A percentile compares a stretch with the other conserved stretches of the same genome.
Conservation (phyloP, 495 filamentous ascomycete genomes). For the Podospora tetraspora region DNA sequence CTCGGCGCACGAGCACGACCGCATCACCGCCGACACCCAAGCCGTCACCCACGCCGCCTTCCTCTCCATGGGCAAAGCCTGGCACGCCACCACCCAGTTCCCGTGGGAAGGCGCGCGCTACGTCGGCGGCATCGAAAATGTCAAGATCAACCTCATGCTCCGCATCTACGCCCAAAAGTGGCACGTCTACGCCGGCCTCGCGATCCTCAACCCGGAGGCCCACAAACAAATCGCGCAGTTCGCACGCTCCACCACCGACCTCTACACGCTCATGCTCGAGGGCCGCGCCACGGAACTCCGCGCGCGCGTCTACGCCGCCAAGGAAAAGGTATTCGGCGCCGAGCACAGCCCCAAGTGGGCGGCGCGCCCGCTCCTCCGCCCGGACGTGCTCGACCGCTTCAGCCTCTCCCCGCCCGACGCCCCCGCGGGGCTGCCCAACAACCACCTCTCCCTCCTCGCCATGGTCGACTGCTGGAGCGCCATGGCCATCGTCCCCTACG, state of each 20-base stretch:
- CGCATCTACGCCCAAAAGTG: constrained; percentile 98
- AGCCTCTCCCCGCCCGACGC: constrained; percentile 54
- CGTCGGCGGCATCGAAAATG: constrained; percentile 95
- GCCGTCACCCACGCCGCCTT: constrained; percentile 97
- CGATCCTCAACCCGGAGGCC: constrained; percentile 90
- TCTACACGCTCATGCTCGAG: constrained; percentile 93
- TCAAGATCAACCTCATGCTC: constrained; percentile 96
- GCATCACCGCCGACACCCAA: constrained; percentile 96
- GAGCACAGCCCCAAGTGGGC: constrained; percentile 43
- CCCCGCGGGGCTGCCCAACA: constrained; percentile 68
- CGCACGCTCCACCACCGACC: constrained; percentile 82
- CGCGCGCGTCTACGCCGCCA: constrained; percentile 68
- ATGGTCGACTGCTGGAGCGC: constrained; percentile 99
- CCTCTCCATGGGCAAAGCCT: constrained; percentile 93
- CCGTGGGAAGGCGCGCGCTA: constrained; percentile 94
- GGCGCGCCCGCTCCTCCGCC: constrained; percentile 65
- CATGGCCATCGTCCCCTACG: constrained; percentile 88
- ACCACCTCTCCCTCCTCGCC: constrained; percentile 87
- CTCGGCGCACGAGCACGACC: constrained; percentile 80
- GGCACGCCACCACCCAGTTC: constrained; percentile 87
- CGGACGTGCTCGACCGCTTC: constrained; percentile 83
- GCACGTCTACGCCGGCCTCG: constrained; percentile 97
- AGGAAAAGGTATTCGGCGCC: constrained; percentile 70
- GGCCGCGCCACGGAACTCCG: constrained; percentile 77
- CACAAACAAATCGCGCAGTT: constrained; percentile 92